Percentiles rank a stretch among this genome's conserved stretches.
Evolutionary conservation across 805 yeast species (phyloP).

Genomic region (Candida germanica): DNA sequence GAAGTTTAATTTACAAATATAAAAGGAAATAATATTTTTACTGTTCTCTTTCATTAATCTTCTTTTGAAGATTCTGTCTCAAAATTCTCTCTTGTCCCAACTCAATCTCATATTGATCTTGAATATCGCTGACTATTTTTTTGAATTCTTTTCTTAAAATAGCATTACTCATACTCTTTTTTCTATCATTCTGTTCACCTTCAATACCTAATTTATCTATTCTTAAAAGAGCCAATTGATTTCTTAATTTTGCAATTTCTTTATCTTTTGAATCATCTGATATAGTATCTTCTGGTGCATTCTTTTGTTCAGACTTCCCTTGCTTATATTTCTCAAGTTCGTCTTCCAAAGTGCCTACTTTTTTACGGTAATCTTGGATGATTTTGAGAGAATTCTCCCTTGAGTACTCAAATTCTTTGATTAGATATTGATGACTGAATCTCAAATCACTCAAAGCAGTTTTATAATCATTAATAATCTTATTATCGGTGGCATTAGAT

Average conservation of each 20-base stretch:
- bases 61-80: constrained; percentile 40
- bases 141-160: constrained; percentile 68
- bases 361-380: constrained; percentile 52
- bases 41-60: too few species aligned
- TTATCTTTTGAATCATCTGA: constrained; percentile 25
- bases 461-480: constrained; percentile 30
- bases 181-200: constrained; percentile 17
- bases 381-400: constrained; percentile 52
- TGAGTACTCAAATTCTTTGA: constrained; percentile 67
- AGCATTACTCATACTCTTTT: constrained; percentile 37
- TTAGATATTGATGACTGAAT: constrained; percentile 66
- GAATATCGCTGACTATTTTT: constrained; percentile 59
- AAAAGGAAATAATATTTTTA: too few species aligned
- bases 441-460: constrained; percentile 68
- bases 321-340: constrained; percentile 25
- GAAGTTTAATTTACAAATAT: too few species aligned
- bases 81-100: constrained; percentile 53
- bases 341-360: constrained; percentile 49
- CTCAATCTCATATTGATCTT: constrained; percentile 58
- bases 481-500: constrained; percentile 7
- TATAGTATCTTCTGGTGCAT: background rate
- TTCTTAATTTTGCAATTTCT: constrained; percentile 43
- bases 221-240: constrained; percentile 42
- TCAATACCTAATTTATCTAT: constrained; percentile 43
- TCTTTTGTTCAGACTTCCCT: constrained; percentile 21